phyloP scores from a whole-genome alignment of 2,329 filamentous ascomycete genomes.

The Aspergillus nomiae region DNA sequence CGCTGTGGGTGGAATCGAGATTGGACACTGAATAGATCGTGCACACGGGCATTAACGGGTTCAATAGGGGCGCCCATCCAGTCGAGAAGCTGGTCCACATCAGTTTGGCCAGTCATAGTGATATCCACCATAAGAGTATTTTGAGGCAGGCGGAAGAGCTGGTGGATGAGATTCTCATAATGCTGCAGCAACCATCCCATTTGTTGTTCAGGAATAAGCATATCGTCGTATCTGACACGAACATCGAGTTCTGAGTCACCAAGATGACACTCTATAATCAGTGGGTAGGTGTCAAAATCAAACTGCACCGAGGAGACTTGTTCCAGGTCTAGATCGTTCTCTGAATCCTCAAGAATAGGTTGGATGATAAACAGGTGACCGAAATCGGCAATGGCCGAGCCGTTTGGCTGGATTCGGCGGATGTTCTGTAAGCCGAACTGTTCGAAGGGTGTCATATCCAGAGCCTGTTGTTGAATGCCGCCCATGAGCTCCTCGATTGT shows the following conservation, averaged over 20 bases:
- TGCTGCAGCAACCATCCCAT: neutral
- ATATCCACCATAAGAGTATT: neutral
- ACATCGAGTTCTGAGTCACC: neutral
- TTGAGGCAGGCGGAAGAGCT: neutral
- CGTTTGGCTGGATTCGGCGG: neutral
- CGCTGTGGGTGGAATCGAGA: neutral
- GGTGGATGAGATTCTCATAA: neutral
- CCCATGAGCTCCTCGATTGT: neutral
- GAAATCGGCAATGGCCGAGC: neutral
- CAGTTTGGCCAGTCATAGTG: neutral
- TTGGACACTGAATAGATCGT: neutral
- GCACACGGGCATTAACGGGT: neutral
- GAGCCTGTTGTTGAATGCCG: neutral
- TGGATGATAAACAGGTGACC: neutral
- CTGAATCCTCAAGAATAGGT: neutral
- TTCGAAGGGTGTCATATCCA: constrained; percentile 3
- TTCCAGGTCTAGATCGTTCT: neutral
- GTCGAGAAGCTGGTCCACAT: neutral
- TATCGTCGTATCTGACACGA: neutral
- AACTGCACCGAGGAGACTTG: neutral
- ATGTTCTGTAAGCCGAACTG: constrained; percentile 2
- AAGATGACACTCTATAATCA: neutral
- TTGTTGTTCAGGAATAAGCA: neutral
- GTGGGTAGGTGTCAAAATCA: neutral
- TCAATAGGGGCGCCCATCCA: neutral